These are phyloP conservation scores for Globisporangium canariense DNA, from an alignment of 352 stramenopile genomes.

Conservation along the genomic window DNA sequence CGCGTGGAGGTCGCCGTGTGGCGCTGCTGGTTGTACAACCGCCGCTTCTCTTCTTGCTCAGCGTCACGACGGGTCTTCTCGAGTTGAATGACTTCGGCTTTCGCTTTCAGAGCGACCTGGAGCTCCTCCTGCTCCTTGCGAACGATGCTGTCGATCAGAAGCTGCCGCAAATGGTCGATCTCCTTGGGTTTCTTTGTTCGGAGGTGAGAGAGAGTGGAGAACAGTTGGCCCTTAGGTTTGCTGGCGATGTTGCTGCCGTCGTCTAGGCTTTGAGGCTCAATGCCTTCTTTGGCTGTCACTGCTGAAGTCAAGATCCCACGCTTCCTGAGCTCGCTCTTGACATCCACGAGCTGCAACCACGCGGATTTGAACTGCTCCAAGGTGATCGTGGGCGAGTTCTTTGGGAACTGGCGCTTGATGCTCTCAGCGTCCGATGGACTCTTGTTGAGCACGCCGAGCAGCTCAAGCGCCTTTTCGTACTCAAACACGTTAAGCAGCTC, in stretches of 20 bases:
- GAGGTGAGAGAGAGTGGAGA: conserved; percentile 4
- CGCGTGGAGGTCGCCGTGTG: conserved; percentile 45
- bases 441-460: conserved; percentile 31
- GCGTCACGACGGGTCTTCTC: conserved; percentile 41
- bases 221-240: neutral
- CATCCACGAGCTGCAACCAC: conserved; percentile 50
- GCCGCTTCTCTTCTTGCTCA: conserved; percentile 43
- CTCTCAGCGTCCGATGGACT: conserved; percentile 19
- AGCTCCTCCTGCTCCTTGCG: conserved; percentile 51
- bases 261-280: neutral
- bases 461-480: conserved; percentile 56
- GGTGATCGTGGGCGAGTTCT: conserved; percentile 27
- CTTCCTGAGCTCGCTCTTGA: conserved; percentile 38
- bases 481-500: conserved; percentile 61
- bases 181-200: conserved; percentile 14
- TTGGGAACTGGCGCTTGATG: conserved; percentile 32
- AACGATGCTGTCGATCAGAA: conserved; percentile 35
- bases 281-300: neutral
- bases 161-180: conserved; percentile 24
- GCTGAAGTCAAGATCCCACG: conserved; percentile 21
- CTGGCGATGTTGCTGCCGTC: neutral
- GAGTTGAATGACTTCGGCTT: conserved; percentile 47
- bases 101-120: conserved; percentile 38
- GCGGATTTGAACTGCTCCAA: conserved; percentile 55
- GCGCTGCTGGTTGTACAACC: conserved; percentile 44